Conservation (phyloP, 805 yeast genomes). For the Starmerella asiatica region DNA sequence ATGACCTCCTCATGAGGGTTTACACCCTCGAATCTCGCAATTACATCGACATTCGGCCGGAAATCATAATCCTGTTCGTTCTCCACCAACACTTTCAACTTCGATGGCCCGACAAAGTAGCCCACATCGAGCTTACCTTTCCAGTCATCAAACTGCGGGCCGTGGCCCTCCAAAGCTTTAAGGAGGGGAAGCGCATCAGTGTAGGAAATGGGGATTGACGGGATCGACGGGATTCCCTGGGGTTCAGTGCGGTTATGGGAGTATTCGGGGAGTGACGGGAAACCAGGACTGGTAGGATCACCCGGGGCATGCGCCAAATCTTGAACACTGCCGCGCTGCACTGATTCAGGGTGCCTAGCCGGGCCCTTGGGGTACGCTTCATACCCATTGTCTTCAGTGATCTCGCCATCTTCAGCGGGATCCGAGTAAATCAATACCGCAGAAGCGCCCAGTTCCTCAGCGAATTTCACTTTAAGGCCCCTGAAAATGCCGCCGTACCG, state of each 20-base stretch:
- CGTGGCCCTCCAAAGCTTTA: conserved; percentile 44
- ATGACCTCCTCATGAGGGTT: conserved; percentile 40
- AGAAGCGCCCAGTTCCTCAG: conserved; percentile 54
- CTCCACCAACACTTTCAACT: conserved; percentile 38
- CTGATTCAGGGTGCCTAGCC: conserved; percentile 61
- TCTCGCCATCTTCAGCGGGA: conserved; percentile 43
- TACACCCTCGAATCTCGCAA: conserved; percentile 46
- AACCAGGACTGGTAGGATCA: conserved; percentile 68
- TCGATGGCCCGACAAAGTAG: conserved; percentile 42
- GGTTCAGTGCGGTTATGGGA: conserved; percentile 36
- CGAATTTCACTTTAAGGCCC: conserved; percentile 64
- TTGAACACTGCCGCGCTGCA: conserved; percentile 65
- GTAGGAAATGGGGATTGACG: conserved; percentile 56
- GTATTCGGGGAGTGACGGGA: conserved; percentile 40
- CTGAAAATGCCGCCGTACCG: conserved; percentile 57
- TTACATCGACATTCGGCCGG: conserved; percentile 48
- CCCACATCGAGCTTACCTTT: conserved; percentile 34
- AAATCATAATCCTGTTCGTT: conserved; percentile 50
- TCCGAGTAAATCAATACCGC: conserved; percentile 60
- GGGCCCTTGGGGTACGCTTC: conserved; percentile 61
- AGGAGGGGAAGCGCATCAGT: conserved; percentile 52
- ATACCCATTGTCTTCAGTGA: conserved; percentile 44
- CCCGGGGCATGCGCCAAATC: conserved; percentile 53
- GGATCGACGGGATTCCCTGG: conserved; percentile 46
- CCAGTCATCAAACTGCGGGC: conserved; percentile 33